Conservation (phyloP, 805 yeast genomes). For the Saturnispora mendoncae region DNA sequence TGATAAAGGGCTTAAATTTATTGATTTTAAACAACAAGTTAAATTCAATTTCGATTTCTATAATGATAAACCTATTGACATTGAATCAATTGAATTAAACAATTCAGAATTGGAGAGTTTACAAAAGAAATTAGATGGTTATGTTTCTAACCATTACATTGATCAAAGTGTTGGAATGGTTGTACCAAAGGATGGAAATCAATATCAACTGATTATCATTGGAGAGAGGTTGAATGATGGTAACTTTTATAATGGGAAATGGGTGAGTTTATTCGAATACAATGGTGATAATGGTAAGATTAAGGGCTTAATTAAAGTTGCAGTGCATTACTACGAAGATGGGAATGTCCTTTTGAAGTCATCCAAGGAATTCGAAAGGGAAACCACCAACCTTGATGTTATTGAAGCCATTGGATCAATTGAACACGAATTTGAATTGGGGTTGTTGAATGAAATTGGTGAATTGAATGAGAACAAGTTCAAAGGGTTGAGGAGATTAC, state of each 20-base stretch:
- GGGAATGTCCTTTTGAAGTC: constrained; percentile 82
- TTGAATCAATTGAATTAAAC: constrained; percentile 26
- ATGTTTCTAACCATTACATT: constrained; percentile 62
- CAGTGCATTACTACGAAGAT: constrained; percentile 90
- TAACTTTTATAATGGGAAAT: constrained; percentile 84
- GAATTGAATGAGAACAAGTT: constrained; percentile 73
- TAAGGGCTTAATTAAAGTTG: constrained; percentile 51
- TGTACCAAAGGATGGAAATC: constrained; percentile 34
- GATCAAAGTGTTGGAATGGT: constrained; percentile 39
- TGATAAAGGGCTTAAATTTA: constrained; percentile 40
- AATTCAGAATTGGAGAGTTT: constrained; percentile 13
- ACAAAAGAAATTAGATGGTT: constrained; percentile 32
- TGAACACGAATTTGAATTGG: constrained; percentile 54
- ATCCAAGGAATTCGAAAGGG: constrained; percentile 26
- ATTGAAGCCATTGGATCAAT: constrained; percentile 41
- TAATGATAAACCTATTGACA: constrained; percentile 39
- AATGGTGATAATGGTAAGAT: constrained; percentile 25
- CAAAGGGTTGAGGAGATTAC: constrained; percentile 78
- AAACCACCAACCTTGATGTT: constrained; percentile 17
- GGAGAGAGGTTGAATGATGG: constrained; percentile 65
- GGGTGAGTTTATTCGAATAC: constrained; percentile 62
- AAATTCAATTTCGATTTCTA: constrained; percentile 54
- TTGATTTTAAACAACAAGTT: constrained; percentile 42
- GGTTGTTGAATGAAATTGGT: constrained; percentile 53
- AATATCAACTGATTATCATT: constrained; percentile 44